Conservation (phyloP, 2,329 filamentous ascomycete species). For the Colletotrichum cordylinicola region DNA sequence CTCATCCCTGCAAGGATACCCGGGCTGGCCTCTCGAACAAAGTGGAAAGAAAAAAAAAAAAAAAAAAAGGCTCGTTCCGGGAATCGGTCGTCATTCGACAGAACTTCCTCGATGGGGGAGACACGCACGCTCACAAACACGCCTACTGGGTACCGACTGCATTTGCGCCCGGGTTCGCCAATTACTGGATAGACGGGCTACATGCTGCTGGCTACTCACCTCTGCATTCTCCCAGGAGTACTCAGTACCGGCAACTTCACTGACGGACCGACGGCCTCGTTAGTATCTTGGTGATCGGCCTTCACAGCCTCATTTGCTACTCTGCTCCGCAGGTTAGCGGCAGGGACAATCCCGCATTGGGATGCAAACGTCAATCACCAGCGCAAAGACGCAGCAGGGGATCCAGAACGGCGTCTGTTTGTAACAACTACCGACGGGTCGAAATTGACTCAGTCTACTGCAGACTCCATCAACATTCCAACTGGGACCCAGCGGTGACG, state of each 20-base stretch:
- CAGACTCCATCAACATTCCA: background rate
- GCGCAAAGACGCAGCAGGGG: background rate
- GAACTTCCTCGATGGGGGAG: background rate
- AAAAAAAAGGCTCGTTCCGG: background rate
- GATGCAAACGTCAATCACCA: constrained; percentile 1
- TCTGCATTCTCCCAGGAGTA: too few species aligned
- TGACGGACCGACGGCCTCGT: background rate
- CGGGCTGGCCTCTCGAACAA: background rate
- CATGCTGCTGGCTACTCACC: too few species aligned
- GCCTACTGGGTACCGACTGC: background rate
- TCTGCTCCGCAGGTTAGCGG: constrained; percentile 5
- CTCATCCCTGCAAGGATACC: background rate
- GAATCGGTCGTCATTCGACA: background rate
- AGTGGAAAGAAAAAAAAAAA: background rate
- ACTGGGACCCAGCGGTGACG: constrained; percentile 7
- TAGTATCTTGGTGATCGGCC: constrained; percentile 6
- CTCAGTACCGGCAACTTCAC: background rate
- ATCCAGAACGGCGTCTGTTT: constrained; percentile 7
- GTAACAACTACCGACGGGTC: constrained; percentile 17
- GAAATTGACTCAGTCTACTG: constrained; percentile 1
- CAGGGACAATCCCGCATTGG: constrained; percentile 13
- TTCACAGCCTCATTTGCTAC: constrained; percentile 13
- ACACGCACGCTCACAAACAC: background rate
- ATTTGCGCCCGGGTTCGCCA: too few species aligned
- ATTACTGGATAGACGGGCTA: too few species aligned